Evolutionary conservation across 768 basidiomycete species (phyloP), one percentile per base, ranked within the genome.

Genomic region (Dacryopinax primogenitus): DNA sequence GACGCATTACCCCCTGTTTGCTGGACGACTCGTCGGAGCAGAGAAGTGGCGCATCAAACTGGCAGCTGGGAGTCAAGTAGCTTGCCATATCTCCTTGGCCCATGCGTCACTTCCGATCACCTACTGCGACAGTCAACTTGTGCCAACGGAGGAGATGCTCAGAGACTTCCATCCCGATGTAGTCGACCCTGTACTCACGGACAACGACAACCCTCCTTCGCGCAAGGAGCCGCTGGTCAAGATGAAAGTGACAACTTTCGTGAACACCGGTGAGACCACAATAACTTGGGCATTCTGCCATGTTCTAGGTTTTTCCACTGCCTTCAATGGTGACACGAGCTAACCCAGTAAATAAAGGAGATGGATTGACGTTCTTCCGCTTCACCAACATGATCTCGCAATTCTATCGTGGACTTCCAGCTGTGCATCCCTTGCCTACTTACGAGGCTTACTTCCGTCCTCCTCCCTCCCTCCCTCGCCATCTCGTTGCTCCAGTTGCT

Each of bases 321-420:
- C n/a, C n/a, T n/a, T n/a, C n/a, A n/a, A n/a, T n/a, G n/a, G n/a
- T n/a, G 3, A 32, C 9, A 3, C 6, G 32, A 9, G 26, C 51
- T 58, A 11, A 58, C 51, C 26, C 21, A 3, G 3, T 28, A 3
- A 7, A 15, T 13, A 11, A 58, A 58, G 51, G 51, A 15, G 51
- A 58, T 58, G 51, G 51, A 21, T 21, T 58, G 26, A 58, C 51
- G 13, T 58, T 58, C 51, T 30, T 28, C 51, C 51, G 51, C 23
- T 58, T 58, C 30, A 32, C 51, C 26, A 26, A 58, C 30, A 58
- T 58, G 51, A 58, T 58, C 51, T 58, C 51, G 9, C 51, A 58
- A 32, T 58, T 58, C 26, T 30, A 58, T 30, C 51, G 23, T 30
- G 51, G 51, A 7, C 51, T 58, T 18, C 51, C 51, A 18, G 26